Evolutionary conservation across 1,284 basidiomycete genomes (phyloP).

Genomic region (Leccinum griseonigrum): DNA sequence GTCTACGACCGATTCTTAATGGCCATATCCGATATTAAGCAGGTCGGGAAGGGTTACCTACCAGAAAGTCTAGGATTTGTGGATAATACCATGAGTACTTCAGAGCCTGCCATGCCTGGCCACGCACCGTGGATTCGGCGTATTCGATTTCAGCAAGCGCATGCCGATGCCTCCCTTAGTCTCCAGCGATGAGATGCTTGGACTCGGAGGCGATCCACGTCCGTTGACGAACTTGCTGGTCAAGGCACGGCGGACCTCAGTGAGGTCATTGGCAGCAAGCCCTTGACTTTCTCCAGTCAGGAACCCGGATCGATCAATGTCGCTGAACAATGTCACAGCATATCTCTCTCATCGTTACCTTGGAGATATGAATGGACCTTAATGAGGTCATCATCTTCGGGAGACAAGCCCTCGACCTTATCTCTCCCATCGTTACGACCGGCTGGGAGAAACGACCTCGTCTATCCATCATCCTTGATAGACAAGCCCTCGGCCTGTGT

Average conservation of each 20-base stretch:
- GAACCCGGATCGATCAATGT: too few relatives aligned
- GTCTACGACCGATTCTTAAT: conserved; percentile 77
- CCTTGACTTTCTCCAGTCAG: too few relatives aligned
- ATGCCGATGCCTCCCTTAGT: conserved; percentile 61
- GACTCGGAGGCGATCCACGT: conserved; percentile 37
- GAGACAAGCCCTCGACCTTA: too few relatives aligned
- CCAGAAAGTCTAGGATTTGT: conserved; percentile 52
- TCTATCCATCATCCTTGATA: too few relatives aligned
- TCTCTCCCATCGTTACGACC: too few relatives aligned
- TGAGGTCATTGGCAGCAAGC: too few relatives aligned
- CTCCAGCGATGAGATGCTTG: conserved; percentile 61
- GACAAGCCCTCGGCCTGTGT: too few relatives aligned
- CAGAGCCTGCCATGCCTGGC: conserved; percentile 25
- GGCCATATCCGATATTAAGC: conserved; percentile 72
- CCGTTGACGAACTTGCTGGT: conserved; percentile 50
- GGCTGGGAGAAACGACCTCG: too few relatives aligned
- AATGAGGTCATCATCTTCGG: too few relatives aligned
- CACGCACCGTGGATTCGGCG: conserved; percentile 42
- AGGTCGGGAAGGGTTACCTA: conserved; percentile 72
- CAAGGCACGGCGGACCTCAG: conserved; percentile 12
- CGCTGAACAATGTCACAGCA: too few relatives aligned
- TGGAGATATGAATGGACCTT: too few relatives aligned
- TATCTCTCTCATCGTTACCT: too few relatives aligned
- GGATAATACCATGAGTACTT: conserved; percentile 11
- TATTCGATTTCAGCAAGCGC: conserved; percentile 51